phyloP scores from a whole-genome alignment of 768 basidiomycete species.

The Naganishia friedmannii region DNA sequence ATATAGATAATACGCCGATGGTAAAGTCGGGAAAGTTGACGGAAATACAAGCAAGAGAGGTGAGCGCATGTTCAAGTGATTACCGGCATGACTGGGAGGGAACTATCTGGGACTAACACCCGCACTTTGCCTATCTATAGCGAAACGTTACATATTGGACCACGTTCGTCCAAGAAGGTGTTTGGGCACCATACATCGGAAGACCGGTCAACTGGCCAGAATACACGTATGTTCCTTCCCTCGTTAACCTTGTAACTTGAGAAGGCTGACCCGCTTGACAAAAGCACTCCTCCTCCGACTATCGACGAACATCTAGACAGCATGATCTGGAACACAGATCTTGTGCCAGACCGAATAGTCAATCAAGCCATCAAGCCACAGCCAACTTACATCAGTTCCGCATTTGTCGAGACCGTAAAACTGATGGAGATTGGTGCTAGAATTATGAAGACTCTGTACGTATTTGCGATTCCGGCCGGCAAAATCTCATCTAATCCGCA shows the following conservation, averaged over 20 bases:
- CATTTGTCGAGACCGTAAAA: conserved; percentile 44
- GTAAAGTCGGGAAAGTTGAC: conserved; percentile 40
- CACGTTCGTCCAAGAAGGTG: conserved; percentile 42
- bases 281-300: conserved; percentile 32
- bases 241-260: no score
- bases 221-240: conserved; percentile 30
- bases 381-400: conserved; percentile 39
- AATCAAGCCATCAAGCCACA: conserved; percentile 35
- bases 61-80: conserved; percentile 18
- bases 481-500: neutral
- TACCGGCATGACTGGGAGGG: no score
- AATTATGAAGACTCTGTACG: conserved; percentile 45
- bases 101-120: no score
- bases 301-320: conserved; percentile 41
- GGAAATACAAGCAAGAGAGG: conserved; percentile 37
- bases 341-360: conserved; percentile 21
- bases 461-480: neutral
- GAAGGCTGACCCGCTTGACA: neutral
- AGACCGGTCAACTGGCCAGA: conserved; percentile 38
- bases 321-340: conserved; percentile 33
- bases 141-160: conserved; percentile 44
- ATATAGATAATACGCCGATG: conserved; percentile 39
- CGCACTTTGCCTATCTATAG: conserved; percentile 13
- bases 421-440: conserved; percentile 41
- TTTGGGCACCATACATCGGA: conserved; percentile 46